These are phyloP conservation scores for Arabidopsis hybrid DNA, from an alignment of 441 rosid genomes.

Conservation along the genomic window DNA sequence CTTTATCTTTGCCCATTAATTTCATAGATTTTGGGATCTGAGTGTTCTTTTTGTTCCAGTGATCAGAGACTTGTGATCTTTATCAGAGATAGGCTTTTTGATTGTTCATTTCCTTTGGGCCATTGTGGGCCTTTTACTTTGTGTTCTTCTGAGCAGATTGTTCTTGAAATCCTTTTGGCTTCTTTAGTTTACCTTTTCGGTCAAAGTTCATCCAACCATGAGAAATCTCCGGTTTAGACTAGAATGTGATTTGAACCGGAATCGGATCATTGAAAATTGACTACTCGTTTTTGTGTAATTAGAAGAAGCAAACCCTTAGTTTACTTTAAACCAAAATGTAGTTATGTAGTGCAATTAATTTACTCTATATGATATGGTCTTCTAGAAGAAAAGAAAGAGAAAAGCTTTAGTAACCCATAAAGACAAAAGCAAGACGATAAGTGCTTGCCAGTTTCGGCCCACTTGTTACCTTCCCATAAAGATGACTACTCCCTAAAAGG, in stretches of 20 bases:
- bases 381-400: constrained; percentile 34
- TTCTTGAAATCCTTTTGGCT: not conserved
- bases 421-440: constrained; percentile 30
- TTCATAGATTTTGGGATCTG: constrained; percentile 23
- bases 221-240: too few relatives aligned
- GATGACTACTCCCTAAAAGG: constrained; percentile 24
- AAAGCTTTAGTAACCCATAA: constrained; percentile 27
- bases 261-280: not conserved
- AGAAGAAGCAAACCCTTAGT: too few relatives aligned
- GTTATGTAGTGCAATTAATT: not conserved
- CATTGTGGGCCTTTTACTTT: not conserved
- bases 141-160: not conserved
- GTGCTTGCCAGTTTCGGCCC: constrained; percentile 44
- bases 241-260: not conserved
- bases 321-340: not conserved
- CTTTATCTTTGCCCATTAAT: constrained; percentile 2
- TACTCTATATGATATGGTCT: not conserved
- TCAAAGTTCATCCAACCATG: not conserved
- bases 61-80: constrained; percentile 18
- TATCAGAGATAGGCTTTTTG: constrained; percentile 18
- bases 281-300: not conserved
- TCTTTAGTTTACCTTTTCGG: not conserved
- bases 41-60: not conserved
- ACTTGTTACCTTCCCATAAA: constrained; percentile 27
- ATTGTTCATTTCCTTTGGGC: not conserved